A percentile compares a stretch with the other conserved stretches of the same genome.
phyloP scores from a whole-genome alignment of 495 filamentous ascomycete genomes.

The Cercophora sp. region DNA sequence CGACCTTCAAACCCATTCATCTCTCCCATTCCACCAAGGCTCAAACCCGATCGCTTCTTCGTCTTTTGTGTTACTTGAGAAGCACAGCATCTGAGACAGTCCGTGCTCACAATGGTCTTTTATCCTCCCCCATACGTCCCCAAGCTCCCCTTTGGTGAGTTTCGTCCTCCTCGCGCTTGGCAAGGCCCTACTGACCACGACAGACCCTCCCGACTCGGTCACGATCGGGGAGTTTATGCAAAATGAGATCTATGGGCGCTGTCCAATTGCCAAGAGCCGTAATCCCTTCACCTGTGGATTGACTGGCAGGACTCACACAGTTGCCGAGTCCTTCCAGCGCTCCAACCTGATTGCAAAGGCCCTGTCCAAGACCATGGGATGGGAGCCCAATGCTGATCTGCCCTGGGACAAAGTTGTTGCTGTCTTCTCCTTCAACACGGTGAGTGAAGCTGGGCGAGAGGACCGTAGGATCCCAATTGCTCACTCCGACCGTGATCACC shows the following conservation, averaged over 20 bases:
- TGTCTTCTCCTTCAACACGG: constrained; percentile 77
- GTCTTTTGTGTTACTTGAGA: no score
- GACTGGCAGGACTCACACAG: constrained; percentile 66
- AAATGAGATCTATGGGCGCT: constrained; percentile 66
- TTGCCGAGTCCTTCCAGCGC: constrained; percentile 60
- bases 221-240: constrained; percentile 77
- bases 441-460: no score
- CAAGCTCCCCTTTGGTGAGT: constrained; percentile 55
- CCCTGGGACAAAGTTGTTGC: constrained; percentile 85
- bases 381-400: constrained; percentile 66
- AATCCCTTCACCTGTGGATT: constrained; percentile 82
- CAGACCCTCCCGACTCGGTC: constrained; percentile 68
- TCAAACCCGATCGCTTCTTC: no score
- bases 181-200: no score
- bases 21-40: no score
- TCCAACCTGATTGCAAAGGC: constrained; percentile 67
- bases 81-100: no score
- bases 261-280: constrained; percentile 57
- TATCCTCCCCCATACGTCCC: constrained; percentile 65
- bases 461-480: no score
- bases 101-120: constrained; percentile 68
- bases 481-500: no score
- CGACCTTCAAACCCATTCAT: no score
- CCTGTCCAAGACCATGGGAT: constrained; percentile 69
- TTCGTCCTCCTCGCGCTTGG: no score